Evolutionary conservation across 139 green algal species (phyloP).

Genomic region (Dunaliella primolecta): DNA sequence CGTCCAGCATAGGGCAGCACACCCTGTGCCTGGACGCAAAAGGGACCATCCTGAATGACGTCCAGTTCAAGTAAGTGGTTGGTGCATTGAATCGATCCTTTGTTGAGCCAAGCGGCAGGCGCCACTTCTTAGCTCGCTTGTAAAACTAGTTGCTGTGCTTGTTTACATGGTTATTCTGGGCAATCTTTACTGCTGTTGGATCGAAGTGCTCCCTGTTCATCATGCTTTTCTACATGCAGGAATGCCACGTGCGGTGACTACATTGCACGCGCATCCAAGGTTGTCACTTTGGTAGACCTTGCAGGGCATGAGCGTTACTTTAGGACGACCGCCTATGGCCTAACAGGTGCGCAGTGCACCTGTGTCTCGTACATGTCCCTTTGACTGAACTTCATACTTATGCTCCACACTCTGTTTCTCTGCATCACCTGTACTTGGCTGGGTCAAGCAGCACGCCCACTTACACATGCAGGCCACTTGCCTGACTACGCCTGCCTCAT

Average conservation of each 20-base stretch:
- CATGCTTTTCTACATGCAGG: conserved; percentile 13
- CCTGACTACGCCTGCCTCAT: conserved; percentile 83
- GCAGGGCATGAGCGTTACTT: conserved; percentile 91
- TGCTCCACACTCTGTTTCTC: too few relatives aligned
- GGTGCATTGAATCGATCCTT: too few relatives aligned
- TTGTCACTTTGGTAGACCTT: conserved; percentile 87
- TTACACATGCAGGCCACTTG: conserved; percentile 67
- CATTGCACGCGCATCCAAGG: conserved; percentile 68
- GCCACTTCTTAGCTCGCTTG: too few relatives aligned
- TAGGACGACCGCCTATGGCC: conserved; percentile 81
- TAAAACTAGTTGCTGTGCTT: too few relatives aligned
- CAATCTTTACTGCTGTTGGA: too few relatives aligned
- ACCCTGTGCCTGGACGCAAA: conserved; percentile 76
- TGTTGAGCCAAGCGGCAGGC: too few relatives aligned
- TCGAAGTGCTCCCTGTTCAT: too few relatives aligned
- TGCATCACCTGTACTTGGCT: too few relatives aligned
- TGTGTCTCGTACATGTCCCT: background rate
- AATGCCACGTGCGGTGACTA: conserved; percentile 73
- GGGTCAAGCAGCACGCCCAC: too few relatives aligned
- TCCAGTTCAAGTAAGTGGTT: conserved; percentile 51
- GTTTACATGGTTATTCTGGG: too few relatives aligned
- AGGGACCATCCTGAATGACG: conserved; percentile 79
- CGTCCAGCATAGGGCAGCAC: conserved; percentile 88
- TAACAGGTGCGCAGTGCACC: conserved; percentile 59
- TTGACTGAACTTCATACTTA: too few relatives aligned